These are phyloP conservation scores for Citeromyces nyonsensis DNA, from an alignment of 805 yeast genomes.

Conservation along the genomic window DNA sequence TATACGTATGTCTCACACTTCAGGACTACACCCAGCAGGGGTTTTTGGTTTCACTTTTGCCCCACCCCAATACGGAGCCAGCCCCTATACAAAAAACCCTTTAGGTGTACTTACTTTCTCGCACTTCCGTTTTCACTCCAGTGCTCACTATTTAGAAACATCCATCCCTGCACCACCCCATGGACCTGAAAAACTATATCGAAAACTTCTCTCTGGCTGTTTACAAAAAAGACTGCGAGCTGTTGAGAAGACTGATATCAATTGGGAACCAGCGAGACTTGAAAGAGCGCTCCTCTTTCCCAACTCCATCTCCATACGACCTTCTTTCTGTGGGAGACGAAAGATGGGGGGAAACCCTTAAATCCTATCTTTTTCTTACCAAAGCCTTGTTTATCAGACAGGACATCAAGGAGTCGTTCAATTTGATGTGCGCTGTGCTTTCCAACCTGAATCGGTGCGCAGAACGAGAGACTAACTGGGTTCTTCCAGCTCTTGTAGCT, in stretches of 20 bases:
- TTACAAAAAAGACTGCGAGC: background rate
- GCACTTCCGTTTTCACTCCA: too few species aligned
- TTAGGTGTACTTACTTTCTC: too few species aligned
- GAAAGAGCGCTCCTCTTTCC: background rate
- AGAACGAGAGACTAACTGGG: background rate
- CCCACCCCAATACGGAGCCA: too few species aligned
- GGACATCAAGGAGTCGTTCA: constrained; percentile 1
- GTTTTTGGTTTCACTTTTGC: too few species aligned
- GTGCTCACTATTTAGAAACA: too few species aligned
- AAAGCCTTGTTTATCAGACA: background rate
- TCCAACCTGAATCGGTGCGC: background rate
- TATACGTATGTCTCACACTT: too few species aligned
- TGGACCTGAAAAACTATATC: background rate
- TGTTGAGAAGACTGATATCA: background rate
- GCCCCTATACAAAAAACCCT: too few species aligned
- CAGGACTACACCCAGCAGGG: too few species aligned
- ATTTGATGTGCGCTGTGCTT: background rate
- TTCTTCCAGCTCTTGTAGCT: background rate
- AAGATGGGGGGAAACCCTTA: background rate
- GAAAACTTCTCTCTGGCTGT: constrained; percentile 1
- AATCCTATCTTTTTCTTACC: background rate
- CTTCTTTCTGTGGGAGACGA: background rate
- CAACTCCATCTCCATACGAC: background rate
- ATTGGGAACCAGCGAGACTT: background rate
- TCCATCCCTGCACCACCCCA: too few species aligned